Evolutionary conservation across 2,329 filamentous ascomycete genomes (phyloP), one percentile per base, ranked within the genome.

Genomic region (Pseudopithomyces maydicus): DNA sequence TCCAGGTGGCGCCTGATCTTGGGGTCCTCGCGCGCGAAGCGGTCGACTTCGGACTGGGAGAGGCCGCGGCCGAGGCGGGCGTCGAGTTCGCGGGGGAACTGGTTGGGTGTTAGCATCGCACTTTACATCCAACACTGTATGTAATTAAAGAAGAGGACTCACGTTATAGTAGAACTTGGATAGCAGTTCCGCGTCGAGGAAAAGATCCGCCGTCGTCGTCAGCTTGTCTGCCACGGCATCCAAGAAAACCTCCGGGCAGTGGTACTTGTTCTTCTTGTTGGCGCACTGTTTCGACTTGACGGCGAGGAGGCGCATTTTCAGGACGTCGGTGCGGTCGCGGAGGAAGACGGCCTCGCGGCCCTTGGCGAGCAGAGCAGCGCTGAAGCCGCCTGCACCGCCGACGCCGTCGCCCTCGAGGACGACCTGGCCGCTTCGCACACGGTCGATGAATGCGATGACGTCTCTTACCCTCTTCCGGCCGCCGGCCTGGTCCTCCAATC

Each of bases 221-320:
- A 99, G 85, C 78, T 98, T 98, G 65, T 93, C 91, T 1, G 95
- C 93, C 1, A 97, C 95, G 2, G 96, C 92, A 70, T 99, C 93
- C n/a, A 99, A 86, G 81, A 99, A 99, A 15, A 99, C 86, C 74
- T 99, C 95, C 0, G 95, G 95, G 72, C 95, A 99, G 79, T 95
- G 87, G 79, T 98, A 97, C 80, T 97, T 97, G 81, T 97, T 97
- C 70, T 89, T 89, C 64, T 89, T 83, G 64, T 81, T 86, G 57
- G 88, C 85, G 78, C 95, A 99, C 78, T 97, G 93, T 74, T 94
- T 92, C 15, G 91, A 95, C 75, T 94, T 95, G 55, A 97, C 84
- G 42, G 95, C 95, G 56, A 90, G 76, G 35, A 98, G 84, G 19
- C 95, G 90, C 87, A 98, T 91, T 74, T 90, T 92, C 74, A 99